A percentile compares a stretch with the other conserved stretches of the same genome.
Evolutionary conservation across 257 asterid genomes (phyloP).

Genomic region (Marsdenia floribunda): DNA sequence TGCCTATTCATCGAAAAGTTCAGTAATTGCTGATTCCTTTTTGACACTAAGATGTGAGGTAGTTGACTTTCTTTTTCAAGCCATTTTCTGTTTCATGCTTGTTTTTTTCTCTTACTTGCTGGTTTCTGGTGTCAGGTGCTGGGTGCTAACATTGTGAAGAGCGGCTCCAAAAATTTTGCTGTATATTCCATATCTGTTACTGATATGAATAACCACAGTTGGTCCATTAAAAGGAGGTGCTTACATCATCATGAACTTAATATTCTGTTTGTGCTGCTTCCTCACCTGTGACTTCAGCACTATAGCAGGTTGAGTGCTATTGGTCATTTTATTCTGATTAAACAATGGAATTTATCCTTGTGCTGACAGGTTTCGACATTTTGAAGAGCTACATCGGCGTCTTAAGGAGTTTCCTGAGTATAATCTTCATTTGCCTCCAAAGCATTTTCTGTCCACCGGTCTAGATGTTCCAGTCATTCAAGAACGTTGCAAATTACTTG

Average conservation of each 20-base stretch:
- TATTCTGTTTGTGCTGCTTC: background rate
- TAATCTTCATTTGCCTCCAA: slow-evolving; percentile 95
- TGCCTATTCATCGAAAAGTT: slow-evolving; percentile 52
- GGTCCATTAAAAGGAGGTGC: slow-evolving; percentile 99
- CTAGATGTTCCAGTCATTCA: slow-evolving; percentile 67
- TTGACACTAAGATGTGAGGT: slow-evolving; percentile 91
- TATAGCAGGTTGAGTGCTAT: background rate
- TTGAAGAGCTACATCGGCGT: slow-evolving; percentile 96
- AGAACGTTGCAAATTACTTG: slow-evolving; percentile 88
- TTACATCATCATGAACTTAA: slow-evolving; percentile 13
- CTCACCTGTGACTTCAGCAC: background rate
- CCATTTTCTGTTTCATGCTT: slow-evolving; percentile 10
- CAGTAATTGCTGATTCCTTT: slow-evolving; percentile 64
- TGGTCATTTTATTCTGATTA: background rate
- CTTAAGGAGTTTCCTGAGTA: slow-evolving; percentile 88
- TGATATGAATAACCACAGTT: slow-evolving; percentile 68
- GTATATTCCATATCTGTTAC: slow-evolving; percentile 82
- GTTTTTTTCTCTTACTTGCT: slow-evolving; percentile 20
- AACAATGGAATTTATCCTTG: slow-evolving; percentile 18
- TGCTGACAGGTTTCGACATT: slow-evolving; percentile 73
- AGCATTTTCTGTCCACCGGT: slow-evolving; percentile 91
- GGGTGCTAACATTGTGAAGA: slow-evolving; percentile 86
- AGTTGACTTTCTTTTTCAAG: slow-evolving; percentile 18
- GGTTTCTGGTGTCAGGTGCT: slow-evolving; percentile 56
- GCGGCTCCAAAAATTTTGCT: slow-evolving; percentile 87